phyloP scores from a whole-genome alignment of 139 green algal species.

The Ettlia oleoabundans region DNA sequence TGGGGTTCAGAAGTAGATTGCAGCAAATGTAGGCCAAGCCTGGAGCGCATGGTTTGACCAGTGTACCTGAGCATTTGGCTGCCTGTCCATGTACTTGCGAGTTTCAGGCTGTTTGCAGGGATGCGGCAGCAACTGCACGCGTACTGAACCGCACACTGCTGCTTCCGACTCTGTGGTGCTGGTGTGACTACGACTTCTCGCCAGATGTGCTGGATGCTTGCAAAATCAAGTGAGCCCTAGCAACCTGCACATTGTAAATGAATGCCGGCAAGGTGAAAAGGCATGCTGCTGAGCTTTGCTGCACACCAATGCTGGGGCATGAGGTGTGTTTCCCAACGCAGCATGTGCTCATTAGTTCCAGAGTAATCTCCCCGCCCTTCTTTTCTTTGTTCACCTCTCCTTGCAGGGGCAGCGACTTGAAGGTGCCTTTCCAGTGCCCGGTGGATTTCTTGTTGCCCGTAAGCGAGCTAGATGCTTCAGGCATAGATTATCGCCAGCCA shows the following conservation, averaged over 20 bases:
- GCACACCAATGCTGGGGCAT: not conserved
- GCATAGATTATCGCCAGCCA: not conserved
- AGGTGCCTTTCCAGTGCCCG: slow-evolving; percentile 13
- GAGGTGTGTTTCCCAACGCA: not conserved
- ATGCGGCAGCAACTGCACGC: not conserved
- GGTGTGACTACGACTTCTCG: slow-evolving; percentile 18
- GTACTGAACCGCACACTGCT: slow-evolving; percentile 9
- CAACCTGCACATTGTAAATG: not conserved
- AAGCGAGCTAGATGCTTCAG: not conserved
- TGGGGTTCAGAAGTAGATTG: not conserved
- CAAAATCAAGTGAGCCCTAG: slow-evolving; percentile 8
- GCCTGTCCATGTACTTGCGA: not conserved
- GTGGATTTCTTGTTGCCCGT: slow-evolving; percentile 1
- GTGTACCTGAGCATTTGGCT: not conserved
- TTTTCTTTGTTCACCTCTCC: not conserved
- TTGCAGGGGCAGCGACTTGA: slow-evolving; percentile 18
- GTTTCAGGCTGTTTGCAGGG: not conserved
- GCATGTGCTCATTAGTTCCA: not conserved
- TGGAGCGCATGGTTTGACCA: not conserved
- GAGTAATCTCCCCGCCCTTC: not conserved
- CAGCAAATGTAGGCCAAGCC: not conserved
- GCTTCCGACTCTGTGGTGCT: slow-evolving; percentile 24
- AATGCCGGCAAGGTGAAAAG: no score
- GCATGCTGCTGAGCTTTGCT: not conserved
- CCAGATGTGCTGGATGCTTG: slow-evolving; percentile 7